Evolutionary conservation across 1,139 yeast species (phyloP).

Genomic region (Yamadazyma jaroonii): DNA sequence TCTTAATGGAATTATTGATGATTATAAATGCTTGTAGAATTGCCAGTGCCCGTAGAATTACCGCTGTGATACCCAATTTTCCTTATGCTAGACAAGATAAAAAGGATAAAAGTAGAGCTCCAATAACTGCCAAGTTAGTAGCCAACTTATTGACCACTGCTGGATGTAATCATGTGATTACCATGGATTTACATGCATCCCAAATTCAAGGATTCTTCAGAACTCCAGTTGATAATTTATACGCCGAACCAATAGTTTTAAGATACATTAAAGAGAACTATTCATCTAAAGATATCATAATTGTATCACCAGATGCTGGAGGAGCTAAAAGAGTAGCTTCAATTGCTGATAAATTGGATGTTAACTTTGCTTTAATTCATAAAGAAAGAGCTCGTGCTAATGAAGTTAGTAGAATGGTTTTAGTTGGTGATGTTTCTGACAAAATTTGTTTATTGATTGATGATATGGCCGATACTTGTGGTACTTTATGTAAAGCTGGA

Average conservation of each 20-base stretch:
- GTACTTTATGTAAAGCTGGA: slow-evolving; percentile 94
- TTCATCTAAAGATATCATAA: slow-evolving; percentile 65
- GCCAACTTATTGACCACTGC: slow-evolving; percentile 95
- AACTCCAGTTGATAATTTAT: slow-evolving; percentile 93
- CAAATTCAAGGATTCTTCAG: slow-evolving; percentile 97
- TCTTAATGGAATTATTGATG: slow-evolving; percentile 80
- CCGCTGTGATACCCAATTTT: slow-evolving; percentile 93
- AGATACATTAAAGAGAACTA: slow-evolving; percentile 79
- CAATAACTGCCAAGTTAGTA: slow-evolving; percentile 93
- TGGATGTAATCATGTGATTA: slow-evolving; percentile 94
- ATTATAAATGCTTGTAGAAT: slow-evolving; percentile 95
- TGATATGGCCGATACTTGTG: slow-evolving; percentile 99
- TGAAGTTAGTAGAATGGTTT: slow-evolving; percentile 91
- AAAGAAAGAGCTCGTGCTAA: slow-evolving; percentile 95
- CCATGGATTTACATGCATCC: slow-evolving; percentile 96
- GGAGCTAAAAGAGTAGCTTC: slow-evolving; percentile 99
- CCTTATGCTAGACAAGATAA: slow-evolving; percentile 98
- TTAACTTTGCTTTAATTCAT: slow-evolving; percentile 93
- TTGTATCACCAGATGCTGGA: slow-evolving; percentile 97
- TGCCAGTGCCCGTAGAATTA: slow-evolving; percentile 92
- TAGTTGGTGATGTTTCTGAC: slow-evolving; percentile 91
- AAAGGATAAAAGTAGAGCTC: slow-evolving; percentile 95
- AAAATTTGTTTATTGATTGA: slow-evolving; percentile 90
- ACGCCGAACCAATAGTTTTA: slow-evolving; percentile 93
- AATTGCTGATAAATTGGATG: slow-evolving; percentile 86